Percentiles rank a stretch among this genome's conserved stretches.
These are phyloP conservation scores for Clavispora santaluciae DNA, from an alignment of 805 yeast genomes.

Conservation along the genomic window DNA sequence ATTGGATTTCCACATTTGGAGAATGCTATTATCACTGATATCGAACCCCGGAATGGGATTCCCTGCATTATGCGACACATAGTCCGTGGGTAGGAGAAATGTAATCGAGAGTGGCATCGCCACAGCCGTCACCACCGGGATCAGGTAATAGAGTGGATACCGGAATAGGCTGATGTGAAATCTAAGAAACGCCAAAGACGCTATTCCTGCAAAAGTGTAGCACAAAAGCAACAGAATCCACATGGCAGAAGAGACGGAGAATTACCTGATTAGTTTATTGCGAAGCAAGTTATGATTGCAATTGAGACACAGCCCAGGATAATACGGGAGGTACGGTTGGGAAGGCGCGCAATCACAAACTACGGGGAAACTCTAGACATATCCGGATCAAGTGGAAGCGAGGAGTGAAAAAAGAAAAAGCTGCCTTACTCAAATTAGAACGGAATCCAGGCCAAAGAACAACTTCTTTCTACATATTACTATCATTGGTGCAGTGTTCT, in stretches of 20 bases:
- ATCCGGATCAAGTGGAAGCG: not conserved
- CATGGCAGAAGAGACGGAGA: not conserved
- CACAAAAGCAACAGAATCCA: conserved; percentile 15
- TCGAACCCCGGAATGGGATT: conserved; percentile 36
- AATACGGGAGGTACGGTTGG: not conserved
- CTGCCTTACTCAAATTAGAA: not conserved
- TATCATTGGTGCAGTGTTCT: no score
- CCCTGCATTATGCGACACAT: conserved; percentile 48
- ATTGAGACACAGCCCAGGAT: not conserved
- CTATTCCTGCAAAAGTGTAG: conserved; percentile 23
- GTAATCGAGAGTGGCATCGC: conserved; percentile 73
- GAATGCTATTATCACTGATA: conserved; percentile 19
- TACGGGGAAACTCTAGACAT: not conserved
- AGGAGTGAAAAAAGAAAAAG: not conserved
- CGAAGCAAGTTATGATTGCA: not conserved
- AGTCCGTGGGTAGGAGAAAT: conserved; percentile 69
- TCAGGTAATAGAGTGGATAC: conserved; percentile 37
- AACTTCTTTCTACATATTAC: no score
- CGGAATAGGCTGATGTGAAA: conserved; percentile 31
- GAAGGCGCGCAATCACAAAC: not conserved
- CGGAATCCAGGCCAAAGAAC: not conserved
- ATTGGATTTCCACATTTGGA: conserved; percentile 64
- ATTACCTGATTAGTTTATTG: no score
- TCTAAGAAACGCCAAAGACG: conserved; percentile 30
- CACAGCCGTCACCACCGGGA: conserved; percentile 54